Conservation (phyloP, 441 rosid species). For the Gossypium schwendimanii region DNA sequence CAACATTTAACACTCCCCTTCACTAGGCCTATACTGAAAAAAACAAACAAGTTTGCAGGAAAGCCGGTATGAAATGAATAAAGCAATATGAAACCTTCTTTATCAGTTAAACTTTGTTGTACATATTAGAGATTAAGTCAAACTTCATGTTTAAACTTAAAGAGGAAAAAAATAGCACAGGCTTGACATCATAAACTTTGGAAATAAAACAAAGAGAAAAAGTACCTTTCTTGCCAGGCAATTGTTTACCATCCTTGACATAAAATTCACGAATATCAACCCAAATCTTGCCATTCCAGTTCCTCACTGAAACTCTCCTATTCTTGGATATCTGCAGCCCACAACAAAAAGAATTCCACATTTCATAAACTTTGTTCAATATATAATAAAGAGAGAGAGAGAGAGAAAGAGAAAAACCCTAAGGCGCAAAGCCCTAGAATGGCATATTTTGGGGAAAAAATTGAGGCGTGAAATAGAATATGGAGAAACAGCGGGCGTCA, state of each 20-base stretch:
- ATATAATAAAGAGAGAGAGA: background rate
- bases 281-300: constrained; percentile 72
- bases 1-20: background rate
- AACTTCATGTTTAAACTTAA: background rate
- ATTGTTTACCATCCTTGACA: constrained; percentile 65
- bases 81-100: background rate
- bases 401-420: background rate
- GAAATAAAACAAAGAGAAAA: background rate
- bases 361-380: background rate
- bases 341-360: constrained; percentile 8
- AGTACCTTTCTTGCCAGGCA: constrained; percentile 80
- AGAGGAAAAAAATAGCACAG: background rate
- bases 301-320: constrained; percentile 77
- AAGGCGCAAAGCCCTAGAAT: constrained; percentile 17
- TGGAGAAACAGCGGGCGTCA: background rate
- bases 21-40: background rate
- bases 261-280: constrained; percentile 92
- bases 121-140: background rate
- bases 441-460: background rate
- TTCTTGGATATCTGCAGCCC: constrained; percentile 63
- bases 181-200: background rate
- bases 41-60: background rate
- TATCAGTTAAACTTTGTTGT: background rate
- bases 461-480: background rate
- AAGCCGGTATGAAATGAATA: background rate